Evolutionary conservation across 441 rosid species (phyloP).

Genomic region (Gossypium aridum): DNA sequence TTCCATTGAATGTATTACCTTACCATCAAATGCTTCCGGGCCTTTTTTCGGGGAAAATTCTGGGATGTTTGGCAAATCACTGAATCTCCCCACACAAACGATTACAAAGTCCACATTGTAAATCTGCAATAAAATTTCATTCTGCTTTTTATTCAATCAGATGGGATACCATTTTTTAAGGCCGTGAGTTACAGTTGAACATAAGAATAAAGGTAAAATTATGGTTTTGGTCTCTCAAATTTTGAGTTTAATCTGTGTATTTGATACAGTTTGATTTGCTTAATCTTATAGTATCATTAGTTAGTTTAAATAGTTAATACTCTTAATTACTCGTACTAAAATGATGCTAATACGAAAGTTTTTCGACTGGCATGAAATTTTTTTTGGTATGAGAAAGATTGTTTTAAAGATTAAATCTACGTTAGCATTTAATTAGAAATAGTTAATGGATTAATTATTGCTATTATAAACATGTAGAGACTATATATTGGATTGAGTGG

Average conservation of each 20-base stretch:
- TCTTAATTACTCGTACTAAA: no score
- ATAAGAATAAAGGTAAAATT: no score
- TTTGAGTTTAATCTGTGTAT: no score
- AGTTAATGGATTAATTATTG: background rate
- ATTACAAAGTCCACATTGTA: constrained; percentile 35
- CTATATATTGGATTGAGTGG: no score
- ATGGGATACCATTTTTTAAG: background rate
- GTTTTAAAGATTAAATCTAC: background rate
- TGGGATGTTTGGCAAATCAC: constrained; percentile 43
- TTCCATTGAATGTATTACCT: constrained; percentile 40
- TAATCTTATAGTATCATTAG: no score
- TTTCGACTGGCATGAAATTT: no score
- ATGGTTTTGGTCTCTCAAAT: no score
- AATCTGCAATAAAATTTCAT: background rate
- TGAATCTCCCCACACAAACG: constrained; percentile 35
- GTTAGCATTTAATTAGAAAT: background rate
- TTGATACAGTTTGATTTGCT: no score
- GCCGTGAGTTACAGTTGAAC: no score
- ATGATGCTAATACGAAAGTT: no score
- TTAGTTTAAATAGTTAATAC: no score
- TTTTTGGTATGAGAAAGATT: no score
- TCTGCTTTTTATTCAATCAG: background rate
- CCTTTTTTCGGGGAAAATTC: constrained; percentile 41
- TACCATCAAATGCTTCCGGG: constrained; percentile 35
- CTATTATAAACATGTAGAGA: background rate